Conservation (phyloP, 306 rosid genomes). For the Quercus variabilis region DNA sequence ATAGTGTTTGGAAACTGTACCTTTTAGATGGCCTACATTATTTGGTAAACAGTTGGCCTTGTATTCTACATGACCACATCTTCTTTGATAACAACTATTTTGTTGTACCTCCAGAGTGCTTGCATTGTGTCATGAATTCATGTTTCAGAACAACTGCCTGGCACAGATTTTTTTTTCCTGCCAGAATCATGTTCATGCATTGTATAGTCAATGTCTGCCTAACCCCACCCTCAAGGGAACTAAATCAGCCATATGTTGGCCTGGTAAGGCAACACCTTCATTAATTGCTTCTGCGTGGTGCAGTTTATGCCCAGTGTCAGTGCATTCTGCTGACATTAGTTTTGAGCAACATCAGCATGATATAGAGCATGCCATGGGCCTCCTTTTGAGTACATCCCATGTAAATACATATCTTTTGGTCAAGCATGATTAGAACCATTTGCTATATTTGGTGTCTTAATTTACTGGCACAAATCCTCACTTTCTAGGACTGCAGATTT, state of each 20-base stretch:
- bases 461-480: conserved; percentile 13
- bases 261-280: background rate
- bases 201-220: background rate
- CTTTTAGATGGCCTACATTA: background rate
- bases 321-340: background rate
- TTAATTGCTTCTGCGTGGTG: background rate
- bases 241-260: background rate
- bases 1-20: background rate
- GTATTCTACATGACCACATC: background rate
- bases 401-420: conserved; percentile 20
- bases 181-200: background rate
- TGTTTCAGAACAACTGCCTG: background rate
- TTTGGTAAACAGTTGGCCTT: background rate
- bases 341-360: background rate
- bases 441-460: background rate
- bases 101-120: background rate
- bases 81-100: background rate
- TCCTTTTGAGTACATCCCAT: background rate
- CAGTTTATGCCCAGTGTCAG: background rate
- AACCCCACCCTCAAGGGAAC: background rate
- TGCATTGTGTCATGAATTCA: background rate
- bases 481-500: conserved; percentile 18
- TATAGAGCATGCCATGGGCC: background rate
- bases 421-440: conserved; percentile 21
- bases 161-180: background rate